These are phyloP conservation scores for Wickerhamomyces sp. DNA, from an alignment of 1,139 yeast species.

Conservation along the genomic window DNA sequence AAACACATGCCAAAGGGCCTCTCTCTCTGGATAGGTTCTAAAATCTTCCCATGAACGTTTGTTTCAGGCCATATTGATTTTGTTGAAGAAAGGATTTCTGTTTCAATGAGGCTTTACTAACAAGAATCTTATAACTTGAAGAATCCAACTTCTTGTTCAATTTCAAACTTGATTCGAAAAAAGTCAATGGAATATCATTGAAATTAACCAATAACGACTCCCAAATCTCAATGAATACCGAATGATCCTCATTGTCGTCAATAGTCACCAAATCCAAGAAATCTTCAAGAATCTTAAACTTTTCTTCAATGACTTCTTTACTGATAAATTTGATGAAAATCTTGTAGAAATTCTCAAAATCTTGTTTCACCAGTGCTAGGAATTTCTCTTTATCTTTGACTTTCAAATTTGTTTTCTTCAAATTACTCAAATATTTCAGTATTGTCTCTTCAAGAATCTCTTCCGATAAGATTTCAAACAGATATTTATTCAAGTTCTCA, in stretches of 20 bases:
- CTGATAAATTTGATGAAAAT: constrained; percentile 49
- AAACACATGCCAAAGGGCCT: background rate
- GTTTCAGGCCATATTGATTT: constrained; percentile 7
- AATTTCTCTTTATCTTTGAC: constrained; percentile 37
- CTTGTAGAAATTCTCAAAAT: constrained; percentile 60
- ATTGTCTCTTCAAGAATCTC: constrained; percentile 46
- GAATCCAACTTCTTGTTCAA: constrained; percentile 35
- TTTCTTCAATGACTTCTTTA: constrained; percentile 41
- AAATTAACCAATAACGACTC: constrained; percentile 50
- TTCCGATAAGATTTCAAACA: constrained; percentile 49
- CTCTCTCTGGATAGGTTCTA: background rate
- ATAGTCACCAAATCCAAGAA: constrained; percentile 59
- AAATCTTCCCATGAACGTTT: constrained; percentile 17
- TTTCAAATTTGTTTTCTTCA: constrained; percentile 32
- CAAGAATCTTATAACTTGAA: constrained; percentile 22
- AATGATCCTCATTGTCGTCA: constrained; percentile 23
- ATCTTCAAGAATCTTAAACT: constrained; percentile 66
- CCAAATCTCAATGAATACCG: constrained; percentile 45
- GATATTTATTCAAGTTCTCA: constrained; percentile 40
- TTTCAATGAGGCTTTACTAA: constrained; percentile 19
- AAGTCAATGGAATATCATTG: constrained; percentile 62
- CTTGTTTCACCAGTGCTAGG: constrained; percentile 57
- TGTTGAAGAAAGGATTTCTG: constrained; percentile 8
- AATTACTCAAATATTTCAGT: constrained; percentile 41
- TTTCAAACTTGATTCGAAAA: constrained; percentile 46